Percentiles rank a stretch among this genome's conserved stretches.
These are phyloP conservation scores for Xylariales sp. DNA, from an alignment of 2,329 filamentous ascomycete species.

Conservation along the genomic window DNA sequence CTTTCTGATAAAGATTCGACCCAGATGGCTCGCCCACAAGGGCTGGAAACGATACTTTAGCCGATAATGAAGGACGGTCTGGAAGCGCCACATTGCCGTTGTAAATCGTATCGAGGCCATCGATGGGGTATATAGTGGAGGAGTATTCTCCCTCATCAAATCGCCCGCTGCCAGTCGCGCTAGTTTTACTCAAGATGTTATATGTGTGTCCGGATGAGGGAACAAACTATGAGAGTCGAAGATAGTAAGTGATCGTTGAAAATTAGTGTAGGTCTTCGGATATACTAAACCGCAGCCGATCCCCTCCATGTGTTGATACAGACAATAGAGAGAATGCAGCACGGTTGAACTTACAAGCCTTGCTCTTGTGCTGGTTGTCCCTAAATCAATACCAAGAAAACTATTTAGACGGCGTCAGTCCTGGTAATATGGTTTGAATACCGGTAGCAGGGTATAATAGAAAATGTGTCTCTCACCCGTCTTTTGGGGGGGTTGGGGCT, in stretches of 20 bases:
- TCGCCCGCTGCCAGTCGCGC: not conserved
- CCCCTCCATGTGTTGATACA: too few species aligned
- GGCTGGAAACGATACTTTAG: constrained; percentile 1
- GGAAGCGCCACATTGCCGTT: constrained; percentile 1
- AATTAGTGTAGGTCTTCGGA: too few species aligned
- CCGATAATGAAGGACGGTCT: not conserved
- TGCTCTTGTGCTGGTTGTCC: not conserved
- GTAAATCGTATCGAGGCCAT: not conserved
- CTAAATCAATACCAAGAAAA: constrained; percentile 8
- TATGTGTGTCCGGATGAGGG: not conserved
- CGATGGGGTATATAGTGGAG: constrained; percentile 4
- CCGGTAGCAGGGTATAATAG: too few species aligned
- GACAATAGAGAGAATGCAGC: not conserved
- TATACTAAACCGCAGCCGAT: too few species aligned
- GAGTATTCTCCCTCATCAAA: not conserved
- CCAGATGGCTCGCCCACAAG: not conserved
- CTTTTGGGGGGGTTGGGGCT: not conserved
- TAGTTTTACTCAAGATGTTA: not conserved
- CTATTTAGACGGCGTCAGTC: not conserved
- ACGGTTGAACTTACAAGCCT: not conserved
- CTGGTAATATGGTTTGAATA: not conserved
- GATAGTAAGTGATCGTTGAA: not conserved
- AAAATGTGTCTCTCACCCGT: not conserved
- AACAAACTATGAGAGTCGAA: not conserved
- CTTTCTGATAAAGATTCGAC: not conserved